Evolutionary conservation across 2,329 filamentous ascomycete genomes (phyloP).

Genomic region (Graphiopsis chlorocephala): DNA sequence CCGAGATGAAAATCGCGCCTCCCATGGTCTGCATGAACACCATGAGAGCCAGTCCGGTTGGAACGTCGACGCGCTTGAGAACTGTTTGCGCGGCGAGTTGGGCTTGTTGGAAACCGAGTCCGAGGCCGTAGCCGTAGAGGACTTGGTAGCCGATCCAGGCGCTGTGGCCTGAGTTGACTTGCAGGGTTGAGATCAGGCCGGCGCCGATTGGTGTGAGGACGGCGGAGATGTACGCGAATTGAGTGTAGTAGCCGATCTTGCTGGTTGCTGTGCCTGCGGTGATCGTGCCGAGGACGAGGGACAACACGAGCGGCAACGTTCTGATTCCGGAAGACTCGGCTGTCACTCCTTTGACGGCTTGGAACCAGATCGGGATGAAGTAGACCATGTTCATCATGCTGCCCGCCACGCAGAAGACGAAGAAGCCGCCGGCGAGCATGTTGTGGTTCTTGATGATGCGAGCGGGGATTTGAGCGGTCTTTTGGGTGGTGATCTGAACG

Average conservation of each 20-base stretch:
- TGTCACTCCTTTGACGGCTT: constrained; percentile 46
- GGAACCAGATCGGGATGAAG: constrained; percentile 48
- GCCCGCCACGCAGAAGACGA: constrained; percentile 41
- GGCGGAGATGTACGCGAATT: constrained; percentile 40
- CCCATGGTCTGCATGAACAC: constrained; percentile 45
- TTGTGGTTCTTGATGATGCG: constrained; percentile 45
- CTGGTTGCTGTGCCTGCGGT: constrained; percentile 38
- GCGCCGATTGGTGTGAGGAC: constrained; percentile 42
- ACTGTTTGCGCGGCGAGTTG: constrained; percentile 41
- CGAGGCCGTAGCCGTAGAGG: constrained; percentile 44
- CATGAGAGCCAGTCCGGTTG: constrained; percentile 40
- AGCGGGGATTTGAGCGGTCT: constrained; percentile 43
- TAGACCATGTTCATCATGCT: constrained; percentile 46
- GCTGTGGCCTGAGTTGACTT: constrained; percentile 35
- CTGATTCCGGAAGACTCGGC: constrained; percentile 48
- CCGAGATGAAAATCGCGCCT: constrained; percentile 43
- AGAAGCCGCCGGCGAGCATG: constrained; percentile 40
- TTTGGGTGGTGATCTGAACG: constrained; percentile 41
- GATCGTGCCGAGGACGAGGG: constrained; percentile 43
- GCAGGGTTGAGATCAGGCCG: constrained; percentile 45
- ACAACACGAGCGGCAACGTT: constrained; percentile 47
- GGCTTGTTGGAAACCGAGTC: constrained; percentile 41
- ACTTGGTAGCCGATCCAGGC: constrained; percentile 51
- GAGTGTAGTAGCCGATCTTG: constrained; percentile 46
- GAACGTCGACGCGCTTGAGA: constrained; percentile 38